Base-by-base conservation (phyloP, 1,284 basidiomycete genomes). In the Pholiota adiposa region DNA sequence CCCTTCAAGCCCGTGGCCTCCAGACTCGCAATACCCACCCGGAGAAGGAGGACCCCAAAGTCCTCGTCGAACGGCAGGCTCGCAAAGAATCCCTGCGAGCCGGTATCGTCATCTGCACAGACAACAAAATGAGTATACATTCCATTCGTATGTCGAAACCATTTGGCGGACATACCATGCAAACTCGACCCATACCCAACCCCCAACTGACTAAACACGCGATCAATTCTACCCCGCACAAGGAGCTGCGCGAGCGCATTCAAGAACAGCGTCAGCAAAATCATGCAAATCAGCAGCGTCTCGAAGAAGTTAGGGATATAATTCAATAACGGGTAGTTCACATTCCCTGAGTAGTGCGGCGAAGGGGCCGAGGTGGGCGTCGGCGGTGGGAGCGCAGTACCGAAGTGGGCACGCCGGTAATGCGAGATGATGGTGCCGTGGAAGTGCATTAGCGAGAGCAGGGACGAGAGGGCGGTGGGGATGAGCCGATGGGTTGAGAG, bases 231-330 rank as follows among this genome's bases (percentile, higher is more conserved):
- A n/a, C 78, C 77, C 21, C 85, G 80, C 12, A 87, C 76, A 29
- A 90, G 75, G 16, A 91, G 70, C 69, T 91, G 90, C 0, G 87
- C 86, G 63, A 88, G 63, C 12, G 74, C 78, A 61, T 89, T 88
- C 50, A 91, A 80, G 31, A 73, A 71, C 51, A 85, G 72, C 3
- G 88, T 87, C 33, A 88, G 73, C 11, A 83, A 44, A 6, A 87
- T 87, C 50, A 85, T 77, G 19, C 70, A 67, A 29, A 88, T 63
- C 41, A 92, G 80, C 57, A 83, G 55, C 0, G 86, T 83, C 70
- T 92, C 89, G 54, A 91, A 84, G 50, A 89, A 72, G 67, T 86
- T 88, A 2, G 89, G 87, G 58, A 90, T 78, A 63, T 88, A 89
- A 65, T 88, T 90, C 59, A 91, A 80, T 12, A 90, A 77, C 0